Conservation (phyloP, 805 yeast species). For the Kurtzmaniella fragi region DNA sequence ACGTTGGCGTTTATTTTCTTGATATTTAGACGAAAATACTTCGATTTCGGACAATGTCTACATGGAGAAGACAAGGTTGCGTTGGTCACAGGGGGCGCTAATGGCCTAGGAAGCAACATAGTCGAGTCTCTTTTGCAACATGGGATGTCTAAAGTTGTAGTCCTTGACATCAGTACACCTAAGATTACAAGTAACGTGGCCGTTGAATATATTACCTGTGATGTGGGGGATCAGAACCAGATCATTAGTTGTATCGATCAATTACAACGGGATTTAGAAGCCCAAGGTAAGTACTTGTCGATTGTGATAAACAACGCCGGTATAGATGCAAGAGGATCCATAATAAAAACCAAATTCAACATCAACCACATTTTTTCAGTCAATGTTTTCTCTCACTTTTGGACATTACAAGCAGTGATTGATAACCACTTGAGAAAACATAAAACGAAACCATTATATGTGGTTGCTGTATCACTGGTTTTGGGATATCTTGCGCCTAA, state of each 20-base stretch:
- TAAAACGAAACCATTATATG: constrained; percentile 16
- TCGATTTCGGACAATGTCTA: too few relatives aligned
- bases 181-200: constrained; percentile 7
- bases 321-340: constrained; percentile 28
- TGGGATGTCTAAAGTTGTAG: constrained; percentile 17
- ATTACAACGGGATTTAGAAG: constrained; percentile 17
- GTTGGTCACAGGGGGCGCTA: constrained; percentile 47
- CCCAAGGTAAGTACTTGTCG: constrained; percentile 9
- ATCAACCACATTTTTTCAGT: constrained; percentile 23
- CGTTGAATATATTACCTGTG: constrained; percentile 20
- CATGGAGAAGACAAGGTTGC: constrained; percentile 16
- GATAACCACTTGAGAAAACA: constrained; percentile 12
- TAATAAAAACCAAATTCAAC: constrained; percentile 18
- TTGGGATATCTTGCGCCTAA: constrained; percentile 46
- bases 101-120: constrained; percentile 45
- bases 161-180: constrained; percentile 25
- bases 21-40: too few relatives aligned
- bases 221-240: constrained; percentile 14
- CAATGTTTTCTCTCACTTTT: constrained; percentile 27
- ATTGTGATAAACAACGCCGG: constrained; percentile 48
- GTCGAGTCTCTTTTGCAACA: constrained; percentile 17
- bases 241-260: constrained; percentile 10
- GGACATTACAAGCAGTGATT: constrained; percentile 18
- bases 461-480: constrained; percentile 43
- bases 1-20: too few relatives aligned